These are phyloP conservation scores for Metschnikowia continentalis DNA, from an alignment of 805 yeast genomes.

Conservation along the genomic window DNA sequence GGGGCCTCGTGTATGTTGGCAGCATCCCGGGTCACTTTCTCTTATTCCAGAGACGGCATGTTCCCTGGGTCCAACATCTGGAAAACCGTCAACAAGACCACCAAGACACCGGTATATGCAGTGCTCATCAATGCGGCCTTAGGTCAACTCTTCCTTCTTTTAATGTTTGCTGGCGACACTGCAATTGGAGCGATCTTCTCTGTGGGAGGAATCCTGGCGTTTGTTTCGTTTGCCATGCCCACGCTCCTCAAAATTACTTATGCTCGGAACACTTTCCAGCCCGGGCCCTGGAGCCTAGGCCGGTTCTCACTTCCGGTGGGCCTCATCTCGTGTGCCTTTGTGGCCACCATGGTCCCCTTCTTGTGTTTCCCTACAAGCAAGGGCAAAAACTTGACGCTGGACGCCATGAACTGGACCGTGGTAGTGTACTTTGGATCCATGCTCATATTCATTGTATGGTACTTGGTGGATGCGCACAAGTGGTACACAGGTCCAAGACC, in stretches of 20 bases:
- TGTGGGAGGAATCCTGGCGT: conserved; percentile 67
- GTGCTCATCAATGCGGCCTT: conserved; percentile 54
- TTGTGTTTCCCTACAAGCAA: conserved; percentile 49
- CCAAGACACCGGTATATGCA: conserved; percentile 63
- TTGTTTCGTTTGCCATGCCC: conserved; percentile 64
- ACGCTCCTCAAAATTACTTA: conserved; percentile 55
- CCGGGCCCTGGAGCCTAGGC: conserved; percentile 70
- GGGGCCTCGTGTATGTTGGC: conserved; percentile 61
- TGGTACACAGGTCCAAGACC: conserved; percentile 61
- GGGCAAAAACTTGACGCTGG: conserved; percentile 36
- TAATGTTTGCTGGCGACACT: conserved; percentile 60
- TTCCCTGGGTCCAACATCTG: conserved; percentile 54
- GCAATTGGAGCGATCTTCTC: conserved; percentile 71
- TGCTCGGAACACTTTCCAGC: conserved; percentile 48
- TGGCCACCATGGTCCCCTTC: conserved; percentile 53
- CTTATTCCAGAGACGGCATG: conserved; percentile 65
- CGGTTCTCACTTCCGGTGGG: conserved; percentile 47
- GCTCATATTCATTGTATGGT: conserved; percentile 50
- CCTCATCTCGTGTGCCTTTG: conserved; percentile 45
- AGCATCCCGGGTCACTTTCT: conserved; percentile 61
- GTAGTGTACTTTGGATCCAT: conserved; percentile 54
- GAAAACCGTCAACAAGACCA: conserved; percentile 46
- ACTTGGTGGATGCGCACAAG: conserved; percentile 48
- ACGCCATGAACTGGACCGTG: conserved; percentile 61
- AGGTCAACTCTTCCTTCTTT: conserved; percentile 52